Evolutionary conservation across 2,329 filamentous ascomycete genomes (phyloP).

Genomic region (Penicillium sp.): DNA sequence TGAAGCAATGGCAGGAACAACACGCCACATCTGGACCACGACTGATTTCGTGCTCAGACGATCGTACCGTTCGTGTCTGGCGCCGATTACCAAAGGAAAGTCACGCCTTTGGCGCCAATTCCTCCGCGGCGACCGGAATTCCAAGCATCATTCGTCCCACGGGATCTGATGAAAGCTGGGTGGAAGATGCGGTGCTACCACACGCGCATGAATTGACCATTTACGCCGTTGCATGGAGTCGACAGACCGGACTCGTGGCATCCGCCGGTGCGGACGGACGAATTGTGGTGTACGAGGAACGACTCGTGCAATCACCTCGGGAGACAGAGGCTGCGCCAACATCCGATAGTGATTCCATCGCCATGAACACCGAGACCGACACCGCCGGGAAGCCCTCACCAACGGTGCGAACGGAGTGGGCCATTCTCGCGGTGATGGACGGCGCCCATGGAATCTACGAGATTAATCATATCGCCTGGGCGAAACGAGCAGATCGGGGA

Average conservation of each 20-base stretch:
- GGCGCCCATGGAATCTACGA: slow-evolving; percentile 88
- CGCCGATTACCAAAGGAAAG: slow-evolving; percentile 49
- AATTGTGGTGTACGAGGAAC: slow-evolving; percentile 72
- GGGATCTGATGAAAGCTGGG: slow-evolving; percentile 74
- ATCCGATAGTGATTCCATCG: slow-evolving; percentile 9
- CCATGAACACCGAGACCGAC: slow-evolving; percentile 27
- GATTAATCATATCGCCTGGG: slow-evolving; percentile 89
- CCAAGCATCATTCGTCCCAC: slow-evolving; percentile 82
- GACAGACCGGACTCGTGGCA: slow-evolving; percentile 68
- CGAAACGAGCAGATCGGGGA: slow-evolving; percentile 62
- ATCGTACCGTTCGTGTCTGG: slow-evolving; percentile 76
- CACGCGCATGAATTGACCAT: slow-evolving; percentile 70
- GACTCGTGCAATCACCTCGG: slow-evolving; percentile 22
- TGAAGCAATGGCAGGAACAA: slow-evolving; percentile 26
- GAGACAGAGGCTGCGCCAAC: too few relatives aligned
- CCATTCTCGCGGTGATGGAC: slow-evolving; percentile 59
- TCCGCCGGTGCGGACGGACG: slow-evolving; percentile 83
- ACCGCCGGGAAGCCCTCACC: slow-evolving; percentile 11
- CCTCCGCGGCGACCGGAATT: slow-evolving; percentile 51
- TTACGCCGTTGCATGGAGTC: slow-evolving; percentile 82
- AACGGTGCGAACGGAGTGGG: slow-evolving; percentile 55
- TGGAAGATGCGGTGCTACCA: slow-evolving; percentile 69
- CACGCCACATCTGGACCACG: slow-evolving; percentile 44
- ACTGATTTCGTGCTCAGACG: slow-evolving; percentile 78
- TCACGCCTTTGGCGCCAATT: slow-evolving; percentile 27